These are phyloP conservation scores for Emericellopsis terricola DNA, from an alignment of 495 filamentous ascomycete species.

Conservation along the genomic window DNA sequence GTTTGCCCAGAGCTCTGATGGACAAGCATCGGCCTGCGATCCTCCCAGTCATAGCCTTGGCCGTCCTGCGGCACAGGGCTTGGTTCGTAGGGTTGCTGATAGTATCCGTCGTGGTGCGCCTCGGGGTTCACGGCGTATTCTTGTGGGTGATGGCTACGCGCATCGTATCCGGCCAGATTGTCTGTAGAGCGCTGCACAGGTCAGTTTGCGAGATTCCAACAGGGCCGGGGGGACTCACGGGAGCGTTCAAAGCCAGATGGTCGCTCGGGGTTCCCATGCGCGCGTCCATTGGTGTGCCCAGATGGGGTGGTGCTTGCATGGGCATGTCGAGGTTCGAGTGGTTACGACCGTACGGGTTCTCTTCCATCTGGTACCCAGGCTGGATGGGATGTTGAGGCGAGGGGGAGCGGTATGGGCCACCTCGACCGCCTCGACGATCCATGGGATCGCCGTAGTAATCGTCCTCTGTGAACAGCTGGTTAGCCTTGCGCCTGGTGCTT, in stretches of 20 bases:
- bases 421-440: slow-evolving; percentile 24
- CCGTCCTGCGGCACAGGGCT: slow-evolving; percentile 8
- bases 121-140: slow-evolving; percentile 68
- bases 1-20: slow-evolving; percentile 23
- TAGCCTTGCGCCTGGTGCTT: too few species aligned
- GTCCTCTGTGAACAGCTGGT: slow-evolving; percentile 28
- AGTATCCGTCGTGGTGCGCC: slow-evolving; percentile 75
- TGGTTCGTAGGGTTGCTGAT: slow-evolving; percentile 63
- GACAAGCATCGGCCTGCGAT: slow-evolving; percentile 30
- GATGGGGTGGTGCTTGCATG: slow-evolving; percentile 28
- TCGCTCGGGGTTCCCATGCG: slow-evolving; percentile 23
- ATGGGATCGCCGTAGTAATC: slow-evolving; percentile 39
- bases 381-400: slow-evolving; percentile 35
- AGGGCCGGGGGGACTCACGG: slow-evolving; percentile 1
- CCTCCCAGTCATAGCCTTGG: slow-evolving; percentile 11
- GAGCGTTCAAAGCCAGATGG: slow-evolving; percentile 13
- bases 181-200: slow-evolving; percentile 56
- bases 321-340: slow-evolving; percentile 47
- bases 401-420: slow-evolving; percentile 37
- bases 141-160: slow-evolving; percentile 36
- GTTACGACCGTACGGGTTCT: slow-evolving; percentile 36
- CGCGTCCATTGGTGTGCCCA: slow-evolving; percentile 24
- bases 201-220: neutral
- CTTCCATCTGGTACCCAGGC: slow-evolving; percentile 54
- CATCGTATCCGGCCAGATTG: slow-evolving; percentile 52